Conservation (phyloP, 805 yeast genomes). For the Debaryomyces castellii region DNA sequence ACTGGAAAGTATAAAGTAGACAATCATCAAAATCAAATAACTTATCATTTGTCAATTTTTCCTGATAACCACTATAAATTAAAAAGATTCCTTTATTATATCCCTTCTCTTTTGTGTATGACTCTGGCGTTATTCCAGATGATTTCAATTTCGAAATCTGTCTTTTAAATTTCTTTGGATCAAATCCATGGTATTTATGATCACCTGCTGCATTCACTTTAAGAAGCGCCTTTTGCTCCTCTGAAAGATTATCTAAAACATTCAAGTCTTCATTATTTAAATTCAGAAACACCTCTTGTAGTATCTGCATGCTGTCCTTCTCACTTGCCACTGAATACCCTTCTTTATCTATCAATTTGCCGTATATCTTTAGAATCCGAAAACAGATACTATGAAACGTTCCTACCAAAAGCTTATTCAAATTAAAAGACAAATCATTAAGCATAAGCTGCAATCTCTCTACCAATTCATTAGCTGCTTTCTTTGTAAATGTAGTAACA, state of each 20-base stretch:
- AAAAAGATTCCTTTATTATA: slow-evolving; percentile 16
- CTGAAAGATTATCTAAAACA: slow-evolving; percentile 9
- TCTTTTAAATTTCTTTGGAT: slow-evolving; percentile 38
- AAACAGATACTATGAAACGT: slow-evolving; percentile 88
- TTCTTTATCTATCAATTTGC: slow-evolving; percentile 45
- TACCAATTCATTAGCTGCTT: slow-evolving; percentile 85
- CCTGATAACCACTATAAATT: slow-evolving; percentile 56
- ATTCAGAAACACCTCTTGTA: slow-evolving; percentile 40
- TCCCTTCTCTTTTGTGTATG: slow-evolving; percentile 21
- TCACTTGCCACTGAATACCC: slow-evolving; percentile 62
- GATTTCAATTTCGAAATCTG: slow-evolving; percentile 61
- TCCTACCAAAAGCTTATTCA: slow-evolving; percentile 62
- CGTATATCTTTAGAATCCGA: slow-evolving; percentile 55
- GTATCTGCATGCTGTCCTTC: slow-evolving; percentile 51
- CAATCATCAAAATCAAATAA: slow-evolving; percentile 84
- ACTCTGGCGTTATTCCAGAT: slow-evolving; percentile 44
- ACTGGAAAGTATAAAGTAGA: slow-evolving; percentile 50
- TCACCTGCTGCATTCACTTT: slow-evolving; percentile 9
- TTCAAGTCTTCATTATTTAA: slow-evolving; percentile 18
- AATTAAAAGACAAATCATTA: slow-evolving; percentile 30
- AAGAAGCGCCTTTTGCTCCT: slow-evolving; percentile 13
- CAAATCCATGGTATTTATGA: slow-evolving; percentile 32
- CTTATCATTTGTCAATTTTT: slow-evolving; percentile 37
- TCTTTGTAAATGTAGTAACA: slow-evolving; percentile 90
- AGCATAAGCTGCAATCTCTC: slow-evolving; percentile 52